Conservation (phyloP, 768 basidiomycete genomes). For the Mycena chlorophos region DNA sequence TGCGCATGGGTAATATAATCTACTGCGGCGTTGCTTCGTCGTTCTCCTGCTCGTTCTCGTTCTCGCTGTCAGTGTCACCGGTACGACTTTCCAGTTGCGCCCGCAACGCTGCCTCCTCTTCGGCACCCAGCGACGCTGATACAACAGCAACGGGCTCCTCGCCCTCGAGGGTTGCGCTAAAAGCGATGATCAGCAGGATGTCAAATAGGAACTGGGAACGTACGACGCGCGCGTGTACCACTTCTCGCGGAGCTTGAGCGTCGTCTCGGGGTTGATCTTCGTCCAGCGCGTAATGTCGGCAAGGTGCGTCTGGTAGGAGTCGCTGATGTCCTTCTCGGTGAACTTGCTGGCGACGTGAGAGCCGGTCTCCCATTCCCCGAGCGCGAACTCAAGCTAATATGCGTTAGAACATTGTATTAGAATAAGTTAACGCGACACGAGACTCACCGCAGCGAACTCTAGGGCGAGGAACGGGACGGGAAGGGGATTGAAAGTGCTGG, state of each 20-base stretch:
- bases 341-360: not conserved
- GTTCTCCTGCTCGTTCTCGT: not conserved
- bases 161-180: too few relatives aligned
- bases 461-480: not conserved
- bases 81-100: not conserved
- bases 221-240: slow-evolving; percentile 9
- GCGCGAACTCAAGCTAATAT: slow-evolving; percentile 2
- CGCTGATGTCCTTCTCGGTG: not conserved
- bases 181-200: too few relatives aligned
- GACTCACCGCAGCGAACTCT: not conserved
- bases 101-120: too few relatives aligned
- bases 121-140: too few relatives aligned
- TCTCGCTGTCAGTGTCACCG: not conserved
- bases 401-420: not conserved
- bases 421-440: not conserved
- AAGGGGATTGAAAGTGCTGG: slow-evolving; percentile 1
- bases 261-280: not conserved
- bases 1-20: not conserved
- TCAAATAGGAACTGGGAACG: not conserved
- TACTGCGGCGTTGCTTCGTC: not conserved
- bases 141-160: too few relatives aligned
- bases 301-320: not conserved
- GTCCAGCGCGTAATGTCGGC: slow-evolving; percentile 5
- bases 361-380: slow-evolving; percentile 5
- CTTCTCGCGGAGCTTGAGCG: slow-evolving; percentile 1